These are phyloP conservation scores for Nevesoporus exiguus DNA, from an alignment of 768 basidiomycete species.

Conservation along the genomic window DNA sequence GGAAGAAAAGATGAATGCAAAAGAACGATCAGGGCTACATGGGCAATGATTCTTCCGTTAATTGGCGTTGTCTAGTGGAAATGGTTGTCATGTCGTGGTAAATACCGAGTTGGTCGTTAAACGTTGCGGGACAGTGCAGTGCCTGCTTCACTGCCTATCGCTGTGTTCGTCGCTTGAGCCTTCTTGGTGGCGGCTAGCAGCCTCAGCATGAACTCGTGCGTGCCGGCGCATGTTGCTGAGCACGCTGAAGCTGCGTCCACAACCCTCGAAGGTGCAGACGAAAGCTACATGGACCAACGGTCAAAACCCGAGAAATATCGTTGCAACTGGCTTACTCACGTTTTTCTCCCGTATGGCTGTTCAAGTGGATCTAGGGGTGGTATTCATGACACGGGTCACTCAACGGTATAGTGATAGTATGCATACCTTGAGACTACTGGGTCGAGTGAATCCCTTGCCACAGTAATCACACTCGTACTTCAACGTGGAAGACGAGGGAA, in stretches of 20 bases:
- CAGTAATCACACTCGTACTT: conserved; percentile 80
- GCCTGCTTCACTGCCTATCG: conserved; percentile 32
- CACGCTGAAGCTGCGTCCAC: conserved; percentile 80
- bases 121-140: conserved; percentile 7
- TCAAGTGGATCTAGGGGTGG: conserved; percentile 64
- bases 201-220: conserved; percentile 62
- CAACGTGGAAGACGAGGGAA: conserved; percentile 33
- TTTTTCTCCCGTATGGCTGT: conserved; percentile 83
- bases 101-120: conserved; percentile 8
- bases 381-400: conserved; percentile 5
- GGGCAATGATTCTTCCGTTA: not conserved
- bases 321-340: conserved; percentile 45
- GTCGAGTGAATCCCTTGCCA: conserved; percentile 77
- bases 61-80: not conserved
- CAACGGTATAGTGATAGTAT: conserved; percentile 2
- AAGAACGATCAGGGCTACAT: conserved; percentile 11
- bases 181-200: conserved; percentile 34
- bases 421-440: conserved; percentile 75
- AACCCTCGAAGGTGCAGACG: conserved; percentile 68
- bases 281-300: conserved; percentile 48
- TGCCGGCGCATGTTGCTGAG: conserved; percentile 89
- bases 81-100: conserved; percentile 4
- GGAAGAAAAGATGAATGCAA: conserved; percentile 4
- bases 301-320: conserved; percentile 15
- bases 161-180: conserved; percentile 45